phyloP scores from a whole-genome alignment of 306 rosid genomes.

The Gleditsia sinensis region DNA sequence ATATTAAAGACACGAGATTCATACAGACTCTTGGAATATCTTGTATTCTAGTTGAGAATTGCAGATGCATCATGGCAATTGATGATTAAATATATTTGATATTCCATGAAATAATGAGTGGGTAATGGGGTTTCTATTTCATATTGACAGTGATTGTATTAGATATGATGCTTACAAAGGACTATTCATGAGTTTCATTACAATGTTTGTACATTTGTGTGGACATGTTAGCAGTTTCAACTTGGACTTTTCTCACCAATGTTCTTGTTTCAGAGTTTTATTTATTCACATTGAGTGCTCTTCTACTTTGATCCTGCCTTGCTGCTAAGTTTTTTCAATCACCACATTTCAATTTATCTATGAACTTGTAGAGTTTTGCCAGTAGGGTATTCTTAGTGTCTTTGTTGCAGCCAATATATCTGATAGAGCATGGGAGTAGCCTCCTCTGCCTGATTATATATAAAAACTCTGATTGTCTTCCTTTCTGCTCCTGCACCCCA shows the following conservation, averaged over 20 bases:
- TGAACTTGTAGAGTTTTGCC: background rate
- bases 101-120: background rate
- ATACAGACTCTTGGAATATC: constrained; percentile 1
- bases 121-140: background rate
- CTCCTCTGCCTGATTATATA: background rate
- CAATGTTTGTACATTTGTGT: background rate
- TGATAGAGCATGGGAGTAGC: background rate
- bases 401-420: background rate
- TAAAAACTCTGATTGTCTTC: background rate
- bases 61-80: constrained; percentile 22
- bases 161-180: background rate
- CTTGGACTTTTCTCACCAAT: background rate
- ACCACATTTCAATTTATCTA: background rate
- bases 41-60: constrained; percentile 15
- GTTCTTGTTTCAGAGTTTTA: constrained; percentile 14
- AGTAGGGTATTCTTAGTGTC: background rate
- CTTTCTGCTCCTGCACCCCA: background rate
- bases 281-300: constrained; percentile 3
- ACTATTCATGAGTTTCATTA: background rate
- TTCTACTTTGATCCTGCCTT: background rate
- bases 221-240: constrained; percentile 8
- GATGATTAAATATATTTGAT: constrained; percentile 25
- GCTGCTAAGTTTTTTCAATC: background rate
- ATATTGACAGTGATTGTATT: background rate
- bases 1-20: constrained; percentile 32